Evolutionary conservation across 177 flowering plant genomes (phyloP).

Genomic region (Vitis hybrid): DNA sequence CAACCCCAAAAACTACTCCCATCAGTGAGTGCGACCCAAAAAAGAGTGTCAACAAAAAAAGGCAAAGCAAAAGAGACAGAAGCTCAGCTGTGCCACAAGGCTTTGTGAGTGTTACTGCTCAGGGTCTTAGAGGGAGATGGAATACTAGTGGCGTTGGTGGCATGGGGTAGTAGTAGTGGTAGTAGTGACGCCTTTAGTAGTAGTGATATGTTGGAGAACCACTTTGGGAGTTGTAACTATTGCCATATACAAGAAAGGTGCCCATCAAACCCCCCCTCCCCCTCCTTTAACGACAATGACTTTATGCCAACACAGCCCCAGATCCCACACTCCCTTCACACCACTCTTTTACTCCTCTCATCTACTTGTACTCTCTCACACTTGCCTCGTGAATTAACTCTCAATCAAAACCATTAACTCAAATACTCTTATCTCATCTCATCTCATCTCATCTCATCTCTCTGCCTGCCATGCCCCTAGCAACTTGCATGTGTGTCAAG

Average conservation of each 20-base stretch:
- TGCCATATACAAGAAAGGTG: not conserved
- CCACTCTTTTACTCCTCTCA: not conserved
- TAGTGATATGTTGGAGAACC: conserved; percentile 21
- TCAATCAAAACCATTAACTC: not conserved
- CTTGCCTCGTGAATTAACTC: conserved; percentile 9
- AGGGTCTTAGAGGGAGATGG: not conserved
- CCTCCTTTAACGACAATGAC: conserved; percentile 15
- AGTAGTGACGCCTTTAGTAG: conserved; percentile 4
- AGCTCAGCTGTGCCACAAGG: not conserved
- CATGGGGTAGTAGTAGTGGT: conserved; percentile 1
- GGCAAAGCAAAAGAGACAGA: not conserved
- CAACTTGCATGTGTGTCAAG: not conserved
- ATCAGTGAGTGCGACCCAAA: no score
- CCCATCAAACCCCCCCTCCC: not conserved
- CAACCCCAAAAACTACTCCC: not conserved
- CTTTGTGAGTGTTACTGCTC: not conserved
- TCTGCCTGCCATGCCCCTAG: not conserved
- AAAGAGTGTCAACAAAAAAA: no score
- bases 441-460: no score
- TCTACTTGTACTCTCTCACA: conserved; percentile 12
- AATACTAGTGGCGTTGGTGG: not conserved
- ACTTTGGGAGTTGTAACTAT: conserved; percentile 23
- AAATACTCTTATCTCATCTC: no score
- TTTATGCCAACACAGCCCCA: conserved; percentile 17
- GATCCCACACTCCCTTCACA: not conserved